Percentiles rank a stretch among this genome's conserved stretches.
Conservation (phyloP, 2,329 filamentous ascomycete genomes). For the Phaeoacremonium minimum region DNA sequence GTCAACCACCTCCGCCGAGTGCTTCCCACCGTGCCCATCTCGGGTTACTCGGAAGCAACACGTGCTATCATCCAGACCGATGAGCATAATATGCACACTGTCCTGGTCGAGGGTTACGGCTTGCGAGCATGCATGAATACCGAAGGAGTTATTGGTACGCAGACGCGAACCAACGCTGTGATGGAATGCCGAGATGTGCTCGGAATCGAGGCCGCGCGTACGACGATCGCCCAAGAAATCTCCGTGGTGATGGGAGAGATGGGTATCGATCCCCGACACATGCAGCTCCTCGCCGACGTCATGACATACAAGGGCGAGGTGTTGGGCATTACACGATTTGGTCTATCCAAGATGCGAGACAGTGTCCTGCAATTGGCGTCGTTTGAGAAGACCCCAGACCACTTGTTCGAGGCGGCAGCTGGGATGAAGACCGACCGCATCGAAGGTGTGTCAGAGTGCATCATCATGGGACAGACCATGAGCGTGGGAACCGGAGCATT, state of each 20-base stretch:
- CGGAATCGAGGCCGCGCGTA: conserved; percentile 89
- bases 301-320: conserved; percentile 99
- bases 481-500: conserved; percentile 87
- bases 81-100: conserved; percentile 62
- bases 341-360: conserved; percentile 93
- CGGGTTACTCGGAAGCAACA: conserved; percentile 80
- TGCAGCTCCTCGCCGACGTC: conserved; percentile 93
- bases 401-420: conserved; percentile 90
- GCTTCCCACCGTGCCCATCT: conserved; percentile 79
- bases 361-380: conserved; percentile 88
- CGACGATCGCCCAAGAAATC: conserved; percentile 87
- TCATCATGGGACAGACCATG: conserved; percentile 98
- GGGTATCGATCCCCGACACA: conserved; percentile 95
- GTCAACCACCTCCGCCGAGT: conserved; percentile 82
- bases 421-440: conserved; percentile 89
- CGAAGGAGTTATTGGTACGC: conserved; percentile 77
- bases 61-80: conserved; percentile 87
- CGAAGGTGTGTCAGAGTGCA: conserved; percentile 91
- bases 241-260: conserved; percentile 85
- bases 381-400: conserved; percentile 97
- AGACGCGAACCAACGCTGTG: conserved; percentile 76
- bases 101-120: conserved; percentile 93
- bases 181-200: conserved; percentile 86
- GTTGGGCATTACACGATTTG: conserved; percentile 92
- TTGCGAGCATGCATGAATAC: conserved; percentile 88